Base-by-base conservation (phyloP, 176 grass and related monocot genomes). In the Eremochloa ophiuroides region DNA sequence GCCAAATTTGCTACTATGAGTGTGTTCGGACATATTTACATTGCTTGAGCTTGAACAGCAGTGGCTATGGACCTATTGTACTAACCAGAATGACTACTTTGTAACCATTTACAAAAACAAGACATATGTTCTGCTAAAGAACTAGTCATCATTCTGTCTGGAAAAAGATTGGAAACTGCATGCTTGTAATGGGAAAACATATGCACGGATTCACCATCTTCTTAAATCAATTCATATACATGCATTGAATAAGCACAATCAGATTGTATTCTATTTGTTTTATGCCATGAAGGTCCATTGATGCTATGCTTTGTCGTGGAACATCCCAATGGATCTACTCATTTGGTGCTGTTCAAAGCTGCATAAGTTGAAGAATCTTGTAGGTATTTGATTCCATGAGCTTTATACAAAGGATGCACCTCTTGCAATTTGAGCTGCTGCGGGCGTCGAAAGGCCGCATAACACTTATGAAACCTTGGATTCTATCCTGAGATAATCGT, bases 321-420 rank as follows among this genome's bases (percentile, higher is more conserved):
- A 91, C 81, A 91, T 91, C 38, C 63, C 16, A 25, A 69, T 87
- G 89, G 89, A 87, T 87, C 80, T 91, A 77, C 89, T 72, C 55
- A 77, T 91, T 85, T 81, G 78, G 33, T 76, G 85, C 81, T 66
- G 22, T 84, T 66, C 41, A 29, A 77, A 83, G 60, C 67, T 35
- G 23, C 29, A 27, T 42, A 35, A 9, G 53, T 80, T 55, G 81
- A 71, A 84, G 81, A 87, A 87, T 71, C 66, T 46, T 47, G 26
- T 66, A 66, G 41, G 86, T 76, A 85, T 85, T 66, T 76, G 34
- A 76, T 91, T 87, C 80, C 37, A 37, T 84, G 37, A 44, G 20
- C 75, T 81, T 84, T 84, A 22, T 29, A 89, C 46, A 73, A 77
- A 42, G 59, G 41, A 73, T 25, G 44, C 75, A 79, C 67, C 14